These are phyloP conservation scores for Cryptosporidium viatorum DNA, from an alignment of 169 alveolate genomes.

Conservation along the genomic window DNA sequence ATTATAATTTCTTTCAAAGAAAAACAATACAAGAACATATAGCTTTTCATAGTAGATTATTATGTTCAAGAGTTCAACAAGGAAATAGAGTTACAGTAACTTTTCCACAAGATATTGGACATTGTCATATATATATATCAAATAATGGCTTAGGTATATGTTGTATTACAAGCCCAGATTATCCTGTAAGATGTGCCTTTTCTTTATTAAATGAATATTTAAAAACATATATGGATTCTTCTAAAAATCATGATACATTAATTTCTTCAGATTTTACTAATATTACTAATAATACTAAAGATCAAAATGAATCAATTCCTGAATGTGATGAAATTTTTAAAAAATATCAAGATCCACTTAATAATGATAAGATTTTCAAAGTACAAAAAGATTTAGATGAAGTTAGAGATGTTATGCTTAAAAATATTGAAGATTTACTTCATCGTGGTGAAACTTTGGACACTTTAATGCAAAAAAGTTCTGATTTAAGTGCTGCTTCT, in stretches of 20 bases:
- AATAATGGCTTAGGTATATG: slow-evolving; percentile 79
- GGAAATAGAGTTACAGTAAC: slow-evolving; percentile 89
- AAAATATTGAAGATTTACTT: slow-evolving; percentile 85
- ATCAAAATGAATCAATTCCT: slow-evolving; percentile 81
- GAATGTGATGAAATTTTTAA: slow-evolving; percentile 86
- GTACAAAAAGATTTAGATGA: slow-evolving; percentile 93
- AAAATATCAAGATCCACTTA: slow-evolving; percentile 91
- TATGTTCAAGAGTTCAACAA: slow-evolving; percentile 86
- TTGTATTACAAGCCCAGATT: slow-evolving; percentile 81
- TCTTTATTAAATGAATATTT: slow-evolving; percentile 79
- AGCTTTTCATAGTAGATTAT: slow-evolving; percentile 82
- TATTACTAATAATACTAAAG: slow-evolving; percentile 57
- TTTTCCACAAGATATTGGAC: slow-evolving; percentile 86
- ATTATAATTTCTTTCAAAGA: slow-evolving; percentile 82
- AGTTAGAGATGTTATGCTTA: slow-evolving; percentile 87
- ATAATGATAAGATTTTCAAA: slow-evolving; percentile 91
- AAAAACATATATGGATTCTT: slow-evolving; percentile 28
- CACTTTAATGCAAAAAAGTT: slow-evolving; percentile 91
- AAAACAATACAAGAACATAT: slow-evolving; percentile 85
- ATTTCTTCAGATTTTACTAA: background rate
- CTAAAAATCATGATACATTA: background rate
- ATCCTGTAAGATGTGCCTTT: slow-evolving; percentile 88
- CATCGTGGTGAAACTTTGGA: slow-evolving; percentile 95
- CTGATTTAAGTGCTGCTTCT: slow-evolving; percentile 88
- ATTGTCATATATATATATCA: slow-evolving; percentile 80